These are phyloP conservation scores for Monosporascus sp. DNA, from an alignment of 2,329 filamentous ascomycete species.

Conservation along the genomic window DNA sequence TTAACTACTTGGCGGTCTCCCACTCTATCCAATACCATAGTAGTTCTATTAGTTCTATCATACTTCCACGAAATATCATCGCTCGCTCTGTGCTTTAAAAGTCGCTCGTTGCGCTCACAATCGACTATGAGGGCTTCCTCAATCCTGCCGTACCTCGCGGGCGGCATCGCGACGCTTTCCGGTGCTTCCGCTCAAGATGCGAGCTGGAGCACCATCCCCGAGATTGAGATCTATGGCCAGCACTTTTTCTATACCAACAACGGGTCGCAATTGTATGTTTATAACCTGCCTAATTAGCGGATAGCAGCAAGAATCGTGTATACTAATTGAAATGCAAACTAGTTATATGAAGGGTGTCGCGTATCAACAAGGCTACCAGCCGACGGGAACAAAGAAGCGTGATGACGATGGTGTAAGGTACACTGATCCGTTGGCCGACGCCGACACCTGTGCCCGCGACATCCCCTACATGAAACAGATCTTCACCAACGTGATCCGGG, in stretches of 20 bases:
- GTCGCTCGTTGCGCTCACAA: not conserved
- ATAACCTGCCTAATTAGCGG: conserved; percentile 2
- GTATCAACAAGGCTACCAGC: conserved; percentile 77
- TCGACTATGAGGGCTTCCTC: conserved; percentile 22
- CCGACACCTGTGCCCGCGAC: conserved; percentile 70
- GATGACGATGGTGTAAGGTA: conserved; percentile 51
- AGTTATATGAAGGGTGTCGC: conserved; percentile 85
- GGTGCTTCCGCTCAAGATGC: conserved; percentile 17
- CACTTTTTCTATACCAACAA: conserved; percentile 41
- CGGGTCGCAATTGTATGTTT: conserved; percentile 62
- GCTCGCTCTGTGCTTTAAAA: not conserved
- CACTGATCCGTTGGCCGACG: conserved; percentile 76
- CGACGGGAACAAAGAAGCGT: conserved; percentile 37
- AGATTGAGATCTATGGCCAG: conserved; percentile 25
- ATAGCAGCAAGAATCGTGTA: not conserved
- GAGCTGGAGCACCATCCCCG: conserved; percentile 24
- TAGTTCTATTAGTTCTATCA: not conserved
- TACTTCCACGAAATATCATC: not conserved
- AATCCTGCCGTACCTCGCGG: conserved; percentile 13
- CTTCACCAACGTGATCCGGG: conserved; percentile 87
- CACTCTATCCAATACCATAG: not conserved
- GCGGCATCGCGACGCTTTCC: conserved; percentile 20
- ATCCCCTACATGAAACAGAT: conserved; percentile 74
- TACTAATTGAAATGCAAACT: conserved; percentile 10
- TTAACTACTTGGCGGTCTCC: not conserved